Percentiles rank a stretch among this genome's conserved stretches.
Evolutionary conservation across 164 flowering plant species (phyloP).

Genomic region (Pachysandra terminalis): DNA sequence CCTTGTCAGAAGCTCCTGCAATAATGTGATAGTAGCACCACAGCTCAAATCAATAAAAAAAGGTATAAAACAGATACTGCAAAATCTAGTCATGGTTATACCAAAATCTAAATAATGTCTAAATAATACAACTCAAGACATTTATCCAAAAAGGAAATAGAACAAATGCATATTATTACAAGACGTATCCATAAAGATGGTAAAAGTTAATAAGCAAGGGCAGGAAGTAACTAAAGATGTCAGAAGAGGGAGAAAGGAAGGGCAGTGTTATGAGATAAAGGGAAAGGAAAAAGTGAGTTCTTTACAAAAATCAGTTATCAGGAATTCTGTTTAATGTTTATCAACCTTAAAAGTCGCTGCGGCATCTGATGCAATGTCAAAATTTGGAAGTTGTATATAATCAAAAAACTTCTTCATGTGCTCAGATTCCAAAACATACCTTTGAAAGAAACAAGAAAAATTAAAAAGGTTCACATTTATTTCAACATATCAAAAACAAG

Average conservation of each 20-base stretch:
- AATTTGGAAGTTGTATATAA: slow-evolving; percentile 52
- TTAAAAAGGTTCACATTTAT: background rate
- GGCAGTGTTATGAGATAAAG: background rate
- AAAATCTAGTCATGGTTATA: no score
- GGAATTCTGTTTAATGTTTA: background rate
- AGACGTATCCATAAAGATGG: background rate
- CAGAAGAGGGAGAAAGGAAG: no score
- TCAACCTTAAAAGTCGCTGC: slow-evolving; percentile 89
- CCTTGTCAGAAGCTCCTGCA: slow-evolving; percentile 92
- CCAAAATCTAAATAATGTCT: no score
- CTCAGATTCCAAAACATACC: slow-evolving; percentile 79
- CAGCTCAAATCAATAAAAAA: background rate
- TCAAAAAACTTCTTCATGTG: slow-evolving; percentile 89
- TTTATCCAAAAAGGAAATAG: background rate
- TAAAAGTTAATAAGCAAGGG: background rate
- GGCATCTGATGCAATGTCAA: slow-evolving; percentile 95
- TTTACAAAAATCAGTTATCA: background rate
- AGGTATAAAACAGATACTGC: no score
- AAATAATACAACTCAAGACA: no score
- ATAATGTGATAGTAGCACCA: slow-evolving; percentile 8
- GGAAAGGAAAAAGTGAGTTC: background rate
- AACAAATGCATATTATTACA: background rate
- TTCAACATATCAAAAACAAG: background rate
- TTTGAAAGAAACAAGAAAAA: slow-evolving; percentile 18
- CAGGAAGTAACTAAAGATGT: background rate